Percentiles rank a stretch among this genome's conserved stretches.
These are phyloP conservation scores for Davidsoniella eucalypti DNA, from an alignment of 2,329 filamentous ascomycete genomes.

Conservation along the genomic window DNA sequence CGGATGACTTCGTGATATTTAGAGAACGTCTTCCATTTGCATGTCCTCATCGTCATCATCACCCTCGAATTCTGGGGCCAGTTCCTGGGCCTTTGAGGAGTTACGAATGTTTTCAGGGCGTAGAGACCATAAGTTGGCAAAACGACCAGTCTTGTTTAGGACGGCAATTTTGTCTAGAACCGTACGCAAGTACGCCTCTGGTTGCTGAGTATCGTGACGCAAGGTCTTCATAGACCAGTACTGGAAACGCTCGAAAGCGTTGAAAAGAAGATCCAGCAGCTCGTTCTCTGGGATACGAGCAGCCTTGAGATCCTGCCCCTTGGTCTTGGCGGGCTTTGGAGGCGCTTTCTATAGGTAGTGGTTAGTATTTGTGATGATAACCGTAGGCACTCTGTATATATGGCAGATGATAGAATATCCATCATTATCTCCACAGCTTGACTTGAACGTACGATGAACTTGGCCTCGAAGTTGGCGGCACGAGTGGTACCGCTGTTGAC, in stretches of 20 bases:
- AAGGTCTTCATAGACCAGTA: constrained; percentile 93
- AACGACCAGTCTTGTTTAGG: constrained; percentile 66
- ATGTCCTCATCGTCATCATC: constrained; percentile 52
- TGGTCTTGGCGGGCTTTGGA: constrained; percentile 32
- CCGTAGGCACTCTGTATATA: neutral
- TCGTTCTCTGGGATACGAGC: constrained; percentile 81
- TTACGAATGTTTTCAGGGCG: constrained; percentile 44
- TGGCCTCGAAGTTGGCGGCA: constrained; percentile 23
- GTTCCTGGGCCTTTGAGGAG: constrained; percentile 23
- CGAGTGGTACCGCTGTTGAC: constrained; percentile 13
- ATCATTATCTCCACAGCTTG: neutral
- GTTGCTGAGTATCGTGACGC: constrained; percentile 62
- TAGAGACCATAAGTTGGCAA: constrained; percentile 73
- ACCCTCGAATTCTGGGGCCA: constrained; percentile 35
- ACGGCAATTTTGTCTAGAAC: constrained; percentile 69
- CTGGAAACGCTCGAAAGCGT: constrained; percentile 66
- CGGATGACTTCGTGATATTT: neutral
- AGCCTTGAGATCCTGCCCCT: constrained; percentile 64
- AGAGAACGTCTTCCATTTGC: constrained; percentile 59
- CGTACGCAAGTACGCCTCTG: constrained; percentile 82
- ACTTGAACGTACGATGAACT: constrained; percentile 38
- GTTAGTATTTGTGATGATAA: constrained; percentile 13
- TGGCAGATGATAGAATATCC: too few relatives aligned
- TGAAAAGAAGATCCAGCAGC: constrained; percentile 70
- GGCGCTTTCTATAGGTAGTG: constrained; percentile 32